A percentile compares a stretch with the other conserved stretches of the same genome.
These are phyloP conservation scores for Fusarium aywerte DNA, from an alignment of 2,329 filamentous ascomycete species.

Conservation along the genomic window DNA sequence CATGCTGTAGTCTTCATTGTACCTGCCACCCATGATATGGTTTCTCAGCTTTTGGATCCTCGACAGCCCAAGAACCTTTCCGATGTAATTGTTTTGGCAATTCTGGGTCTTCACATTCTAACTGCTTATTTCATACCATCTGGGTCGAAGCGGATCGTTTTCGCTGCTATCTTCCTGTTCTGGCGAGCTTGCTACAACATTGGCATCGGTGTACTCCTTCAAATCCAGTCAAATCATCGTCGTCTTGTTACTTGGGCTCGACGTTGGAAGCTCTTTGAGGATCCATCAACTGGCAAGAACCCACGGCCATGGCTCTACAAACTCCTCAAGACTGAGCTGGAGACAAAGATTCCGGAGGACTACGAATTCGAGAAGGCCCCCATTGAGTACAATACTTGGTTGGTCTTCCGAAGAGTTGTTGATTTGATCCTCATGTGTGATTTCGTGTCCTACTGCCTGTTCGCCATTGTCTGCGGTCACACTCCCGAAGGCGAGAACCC, in stretches of 20 bases:
- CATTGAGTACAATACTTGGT: constrained; percentile 98
- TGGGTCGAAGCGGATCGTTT: constrained; percentile 76
- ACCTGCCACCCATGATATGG: constrained; percentile 97
- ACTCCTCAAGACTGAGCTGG: constrained; percentile 87
- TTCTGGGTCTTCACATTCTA: constrained; percentile 80
- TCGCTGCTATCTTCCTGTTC: constrained; percentile 86
- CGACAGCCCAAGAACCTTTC: constrained; percentile 95
- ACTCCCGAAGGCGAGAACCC: constrained; percentile 77
- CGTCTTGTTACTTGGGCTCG: constrained; percentile 88
- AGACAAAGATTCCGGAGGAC: constrained; percentile 93
- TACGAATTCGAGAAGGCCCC: constrained; percentile 94
- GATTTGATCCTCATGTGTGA: constrained; percentile 99
- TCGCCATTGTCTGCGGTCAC: constrained; percentile 87
- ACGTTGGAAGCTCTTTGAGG: constrained; percentile 86
- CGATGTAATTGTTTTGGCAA: constrained; percentile 80
- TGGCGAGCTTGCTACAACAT: constrained; percentile 94
- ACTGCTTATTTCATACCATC: constrained; percentile 78
- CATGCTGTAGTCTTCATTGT: constrained; percentile 84
- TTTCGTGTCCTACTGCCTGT: constrained; percentile 95
- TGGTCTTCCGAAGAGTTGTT: constrained; percentile 93
- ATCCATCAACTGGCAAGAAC: constrained; percentile 82
- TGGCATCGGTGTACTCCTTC: constrained; percentile 90
- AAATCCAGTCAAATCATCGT: constrained; percentile 89
- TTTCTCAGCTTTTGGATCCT: constrained; percentile 94
- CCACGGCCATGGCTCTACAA: constrained; percentile 84